Conservation (phyloP, 1,284 basidiomycete genomes). For the Cystobasidium pallidum region DNA sequence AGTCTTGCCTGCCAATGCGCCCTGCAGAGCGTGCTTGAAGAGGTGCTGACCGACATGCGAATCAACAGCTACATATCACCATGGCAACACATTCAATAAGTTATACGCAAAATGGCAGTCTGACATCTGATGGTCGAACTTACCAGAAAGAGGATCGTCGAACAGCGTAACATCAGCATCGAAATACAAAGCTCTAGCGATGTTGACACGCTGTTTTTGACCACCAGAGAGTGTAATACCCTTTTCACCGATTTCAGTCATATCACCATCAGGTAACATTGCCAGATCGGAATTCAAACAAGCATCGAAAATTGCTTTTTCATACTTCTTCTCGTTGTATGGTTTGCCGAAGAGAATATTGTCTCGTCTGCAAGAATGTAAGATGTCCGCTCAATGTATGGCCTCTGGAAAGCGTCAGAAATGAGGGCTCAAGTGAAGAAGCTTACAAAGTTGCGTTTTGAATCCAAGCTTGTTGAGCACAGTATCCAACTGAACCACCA, state of each 20-base stretch:
- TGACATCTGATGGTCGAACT: neutral
- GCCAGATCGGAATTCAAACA: constrained; percentile 78
- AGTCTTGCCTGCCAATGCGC: constrained; percentile 72
- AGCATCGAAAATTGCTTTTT: constrained; percentile 72
- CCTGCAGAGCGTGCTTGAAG: constrained; percentile 79
- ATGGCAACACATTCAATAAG: constrained; percentile 56
- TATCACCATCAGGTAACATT: constrained; percentile 76
- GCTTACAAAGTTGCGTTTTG: constrained; percentile 70
- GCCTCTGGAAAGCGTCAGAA: neutral
- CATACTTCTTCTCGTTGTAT: constrained; percentile 76
- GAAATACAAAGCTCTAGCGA: constrained; percentile 82
- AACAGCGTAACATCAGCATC: constrained; percentile 82
- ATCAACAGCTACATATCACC: constrained; percentile 63
- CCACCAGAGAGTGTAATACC: constrained; percentile 74
- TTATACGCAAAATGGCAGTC: too few species aligned
- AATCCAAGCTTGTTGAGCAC: constrained; percentile 75
- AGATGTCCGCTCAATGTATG: too few species aligned
- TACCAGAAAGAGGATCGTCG: constrained; percentile 67
- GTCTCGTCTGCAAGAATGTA: constrained; percentile 67
- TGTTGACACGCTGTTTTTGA: constrained; percentile 74
- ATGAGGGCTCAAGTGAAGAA: neutral
- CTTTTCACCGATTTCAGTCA: constrained; percentile 72
- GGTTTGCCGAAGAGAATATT: constrained; percentile 84
- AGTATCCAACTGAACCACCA: constrained; percentile 52
- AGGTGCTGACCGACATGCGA: constrained; percentile 85